phyloP scores from a whole-genome alignment of 441 rosid genomes.

The Raphanus hybrid region DNA sequence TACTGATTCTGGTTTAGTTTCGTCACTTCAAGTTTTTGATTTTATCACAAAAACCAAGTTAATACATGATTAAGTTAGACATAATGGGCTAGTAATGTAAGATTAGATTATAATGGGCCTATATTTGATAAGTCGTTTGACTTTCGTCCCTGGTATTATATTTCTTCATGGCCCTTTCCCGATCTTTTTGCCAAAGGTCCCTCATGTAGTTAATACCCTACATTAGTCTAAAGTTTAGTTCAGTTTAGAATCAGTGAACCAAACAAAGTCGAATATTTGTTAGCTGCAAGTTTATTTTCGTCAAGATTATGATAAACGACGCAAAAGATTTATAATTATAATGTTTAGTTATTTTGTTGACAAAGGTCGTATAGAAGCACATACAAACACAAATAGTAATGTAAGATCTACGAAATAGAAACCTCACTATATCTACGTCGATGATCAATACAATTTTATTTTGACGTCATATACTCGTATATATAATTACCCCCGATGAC shows the following conservation, averaged over 20 bases:
- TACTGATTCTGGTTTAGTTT: neutral
- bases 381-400: neutral
- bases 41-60: neutral
- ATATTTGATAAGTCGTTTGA: neutral
- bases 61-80: neutral
- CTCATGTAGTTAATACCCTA: neutral
- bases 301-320: constrained; percentile 23
- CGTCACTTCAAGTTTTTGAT: too few relatives aligned
- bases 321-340: neutral
- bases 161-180: neutral
- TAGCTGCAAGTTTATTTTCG: constrained; percentile 27
- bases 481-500: neutral
- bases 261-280: constrained; percentile 33
- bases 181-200: neutral
- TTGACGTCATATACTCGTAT: neutral
- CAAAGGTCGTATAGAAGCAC: neutral
- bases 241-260: constrained; percentile 21
- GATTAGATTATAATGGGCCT: too few relatives aligned
- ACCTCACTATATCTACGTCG: neutral
- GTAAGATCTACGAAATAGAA: neutral
- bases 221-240: constrained; percentile 14
- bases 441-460: neutral
- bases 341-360: constrained; percentile 1
- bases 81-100: too few relatives aligned
- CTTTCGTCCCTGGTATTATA: neutral